phyloP scores from a whole-genome alignment of 257 asterid species.

The Gardenia jasminoides region DNA sequence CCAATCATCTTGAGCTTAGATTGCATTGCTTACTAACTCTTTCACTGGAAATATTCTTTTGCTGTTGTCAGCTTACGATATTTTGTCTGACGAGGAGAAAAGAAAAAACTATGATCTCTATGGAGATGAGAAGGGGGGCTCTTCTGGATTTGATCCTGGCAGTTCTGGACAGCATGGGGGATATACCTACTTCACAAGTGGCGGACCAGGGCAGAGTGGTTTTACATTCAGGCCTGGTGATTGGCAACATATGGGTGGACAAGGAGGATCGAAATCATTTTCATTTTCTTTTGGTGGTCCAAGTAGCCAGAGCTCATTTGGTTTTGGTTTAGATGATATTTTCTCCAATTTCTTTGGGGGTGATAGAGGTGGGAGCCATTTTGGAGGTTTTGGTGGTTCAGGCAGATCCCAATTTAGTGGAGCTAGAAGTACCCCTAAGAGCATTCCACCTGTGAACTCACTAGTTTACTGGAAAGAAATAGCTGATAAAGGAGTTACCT shows the following conservation, averaged over 20 bases:
- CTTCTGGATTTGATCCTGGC: constrained; percentile 68
- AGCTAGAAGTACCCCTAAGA: constrained; percentile 36
- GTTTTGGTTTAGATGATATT: constrained; percentile 66
- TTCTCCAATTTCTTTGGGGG: constrained; percentile 74
- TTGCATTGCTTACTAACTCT: neutral
- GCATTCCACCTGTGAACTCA: constrained; percentile 52
- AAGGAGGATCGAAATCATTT: constrained; percentile 65
- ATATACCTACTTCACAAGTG: constrained; percentile 62
- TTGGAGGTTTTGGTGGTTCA: constrained; percentile 66
- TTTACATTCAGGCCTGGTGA: constrained; percentile 68
- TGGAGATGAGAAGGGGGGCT: constrained; percentile 86
- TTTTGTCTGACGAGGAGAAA: constrained; percentile 83
- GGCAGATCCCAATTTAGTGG: constrained; percentile 48
- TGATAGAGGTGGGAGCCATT: constrained; percentile 68
- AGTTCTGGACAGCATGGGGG: constrained; percentile 53
- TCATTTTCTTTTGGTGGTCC: constrained; percentile 94
- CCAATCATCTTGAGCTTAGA: neutral
- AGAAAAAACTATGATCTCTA: constrained; percentile 88
- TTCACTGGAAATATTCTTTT: constrained; percentile 5
- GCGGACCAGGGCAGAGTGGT: constrained; percentile 79
- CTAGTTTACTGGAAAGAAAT: constrained; percentile 63
- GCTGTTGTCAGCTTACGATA: constrained; percentile 70
- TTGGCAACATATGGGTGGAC: constrained; percentile 82
- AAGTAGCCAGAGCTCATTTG: constrained; percentile 50
- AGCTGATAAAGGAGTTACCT: constrained; percentile 65